Base-by-base conservation (phyloP, 345 rosid genomes). In the Gossypium longicalyx region DNA sequence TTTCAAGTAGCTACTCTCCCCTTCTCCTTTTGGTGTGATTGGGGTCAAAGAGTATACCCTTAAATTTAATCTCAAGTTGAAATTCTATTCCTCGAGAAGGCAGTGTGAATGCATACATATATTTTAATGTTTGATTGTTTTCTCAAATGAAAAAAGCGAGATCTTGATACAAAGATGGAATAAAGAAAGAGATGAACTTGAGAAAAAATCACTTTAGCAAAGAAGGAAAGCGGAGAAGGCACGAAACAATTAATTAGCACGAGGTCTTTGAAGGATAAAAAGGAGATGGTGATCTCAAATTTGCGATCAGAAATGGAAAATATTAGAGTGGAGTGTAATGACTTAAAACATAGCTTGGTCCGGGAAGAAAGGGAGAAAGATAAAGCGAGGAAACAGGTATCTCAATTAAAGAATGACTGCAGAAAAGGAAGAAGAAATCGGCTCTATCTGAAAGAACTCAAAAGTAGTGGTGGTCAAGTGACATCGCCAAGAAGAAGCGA, bases 321-420 rank as follows among this genome's bases (percentile, higher is more conserved):
- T 53, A 83, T 88, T 47, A 71, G 81, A 74, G 54, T 71, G 66
- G 89, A 85, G 73, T 80, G 85, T 65, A 81, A 74, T 49, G 83
- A 85, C 64, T 79, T 89, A 73, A 84, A 84, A 72, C 66, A 80
- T 61, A 83, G 80, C 54, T 80, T 89, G 80, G 79, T 81, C 61
- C 79, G 76, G 79, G 92, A 88, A 83, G 83, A 89, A 78, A 57
- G 67, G 73, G 92, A 92, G 89, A 92, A 87, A 53, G 85, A 88
- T 77, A 82, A 68, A 25, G 80, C 88, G 79, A 83, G 77, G 67
- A 82, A 88, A 79, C 87, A 86, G 77, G 76, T 89, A 43, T 72
- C 78, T 65, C 80, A 80, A 47, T 77, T 90, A 73, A 87, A 82
- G 75, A 83, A 77, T 15, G 88, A 88, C 75, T 89, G 7, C 80